A percentile compares a stretch with the other conserved stretches of the same genome.
These are phyloP conservation scores for Sporisorium graminicola DNA, from an alignment of 1,284 basidiomycete genomes.

Conservation along the genomic window DNA sequence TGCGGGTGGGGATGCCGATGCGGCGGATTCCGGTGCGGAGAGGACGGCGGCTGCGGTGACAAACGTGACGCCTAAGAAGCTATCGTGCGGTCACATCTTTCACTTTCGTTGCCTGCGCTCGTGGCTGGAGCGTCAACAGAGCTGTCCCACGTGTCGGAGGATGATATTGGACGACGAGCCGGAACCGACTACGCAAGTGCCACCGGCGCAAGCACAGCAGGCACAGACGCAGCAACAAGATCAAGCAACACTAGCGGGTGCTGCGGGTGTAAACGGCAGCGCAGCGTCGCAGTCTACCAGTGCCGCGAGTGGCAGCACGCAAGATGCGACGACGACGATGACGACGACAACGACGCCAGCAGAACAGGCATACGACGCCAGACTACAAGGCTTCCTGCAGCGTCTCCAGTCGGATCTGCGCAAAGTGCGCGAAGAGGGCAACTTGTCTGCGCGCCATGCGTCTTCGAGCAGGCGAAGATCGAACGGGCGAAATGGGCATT, in stretches of 20 bases:
- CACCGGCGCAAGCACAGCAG: conserved; percentile 8
- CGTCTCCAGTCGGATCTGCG: conserved; percentile 48
- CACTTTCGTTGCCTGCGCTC: conserved; percentile 96
- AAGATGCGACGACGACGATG: background rate
- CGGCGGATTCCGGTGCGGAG: too few species aligned
- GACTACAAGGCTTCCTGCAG: conserved; percentile 44
- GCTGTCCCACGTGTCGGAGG: conserved; percentile 94
- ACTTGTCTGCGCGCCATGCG: conserved; percentile 28
- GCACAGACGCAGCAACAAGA: conserved; percentile 8
- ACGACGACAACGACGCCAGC: conserved; percentile 13
- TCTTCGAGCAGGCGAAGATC: conserved; percentile 6
- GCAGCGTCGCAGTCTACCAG: background rate
- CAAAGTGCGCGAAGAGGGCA: conserved; percentile 50
- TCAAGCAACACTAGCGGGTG: background rate
- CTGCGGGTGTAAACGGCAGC: background rate
- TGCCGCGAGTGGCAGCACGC: background rate
- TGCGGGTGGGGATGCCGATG: background rate
- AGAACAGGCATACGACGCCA: conserved; percentile 20
- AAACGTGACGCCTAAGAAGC: conserved; percentile 94
- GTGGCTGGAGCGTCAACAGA: conserved; percentile 94
- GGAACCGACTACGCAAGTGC: conserved; percentile 19
- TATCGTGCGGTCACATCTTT: conserved; percentile 96
- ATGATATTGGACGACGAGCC: conserved; percentile 79
- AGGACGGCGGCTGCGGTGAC: conserved; percentile 17
- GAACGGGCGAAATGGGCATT: conserved; percentile 17